Evolutionary conservation across 371 early-diverging fungal species (phyloP).

Genomic region (Mucor mucedo): DNA sequence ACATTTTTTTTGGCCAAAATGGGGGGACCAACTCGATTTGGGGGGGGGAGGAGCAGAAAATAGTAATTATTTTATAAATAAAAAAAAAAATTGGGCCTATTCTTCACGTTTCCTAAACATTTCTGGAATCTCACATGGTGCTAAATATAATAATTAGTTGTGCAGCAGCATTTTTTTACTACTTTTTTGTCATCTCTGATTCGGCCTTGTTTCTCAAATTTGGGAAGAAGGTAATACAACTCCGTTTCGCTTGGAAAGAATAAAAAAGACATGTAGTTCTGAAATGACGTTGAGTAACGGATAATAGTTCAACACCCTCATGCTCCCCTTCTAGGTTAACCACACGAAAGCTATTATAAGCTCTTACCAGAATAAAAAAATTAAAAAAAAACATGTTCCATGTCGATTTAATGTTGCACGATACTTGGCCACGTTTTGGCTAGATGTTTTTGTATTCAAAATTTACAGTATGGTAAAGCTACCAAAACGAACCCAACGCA

Average conservation of each 20-base stretch:
- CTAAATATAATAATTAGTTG: constrained; percentile 1
- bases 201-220: constrained; percentile 14
- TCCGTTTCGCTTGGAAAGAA: background rate
- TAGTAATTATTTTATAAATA: background rate
- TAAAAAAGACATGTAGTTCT: background rate
- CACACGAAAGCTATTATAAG: constrained; percentile 7
- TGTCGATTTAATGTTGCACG: constrained; percentile 19
- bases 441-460: constrained; percentile 11
- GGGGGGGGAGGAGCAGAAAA: constrained; percentile 2
- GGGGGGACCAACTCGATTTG: background rate
- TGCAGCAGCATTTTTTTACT: background rate
- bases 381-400: constrained; percentile 10
- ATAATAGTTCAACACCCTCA: background rate
- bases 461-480: background rate
- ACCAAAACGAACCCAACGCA: background rate
- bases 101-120: constrained; percentile 16
- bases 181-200: background rate
- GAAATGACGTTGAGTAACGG: background rate
- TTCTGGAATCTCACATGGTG: constrained; percentile 22
- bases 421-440: constrained; percentile 22
- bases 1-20: background rate
- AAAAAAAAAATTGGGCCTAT: constrained; percentile 3
- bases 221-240: constrained; percentile 3
- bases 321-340: background rate
- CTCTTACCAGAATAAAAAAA: constrained; percentile 10